Percentiles rank a stretch among this genome's conserved stretches.
Evolutionary conservation across 345 rosid species (phyloP).

Genomic region (Aegle marmelos): DNA sequence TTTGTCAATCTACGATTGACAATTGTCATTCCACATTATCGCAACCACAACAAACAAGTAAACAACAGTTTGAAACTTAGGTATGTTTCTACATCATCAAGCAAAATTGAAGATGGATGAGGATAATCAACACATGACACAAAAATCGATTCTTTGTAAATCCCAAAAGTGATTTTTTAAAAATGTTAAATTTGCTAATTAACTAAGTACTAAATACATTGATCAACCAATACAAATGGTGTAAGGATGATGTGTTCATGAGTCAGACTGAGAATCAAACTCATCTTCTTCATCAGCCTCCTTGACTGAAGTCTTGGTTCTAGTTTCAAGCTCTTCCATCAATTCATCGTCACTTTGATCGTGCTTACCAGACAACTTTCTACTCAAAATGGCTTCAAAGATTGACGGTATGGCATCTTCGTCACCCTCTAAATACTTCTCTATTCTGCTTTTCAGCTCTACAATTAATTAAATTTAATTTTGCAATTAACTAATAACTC

Average conservation of each 20-base stretch:
- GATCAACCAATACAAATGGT: not conserved
- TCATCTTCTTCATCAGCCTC: not conserved
- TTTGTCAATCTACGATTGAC: no score
- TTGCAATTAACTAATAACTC: no score
- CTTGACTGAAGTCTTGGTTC: not conserved
- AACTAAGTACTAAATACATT: not conserved
- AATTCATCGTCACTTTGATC: conserved; percentile 44
- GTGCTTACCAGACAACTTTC: conserved; percentile 63
- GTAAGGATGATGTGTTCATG: not conserved
- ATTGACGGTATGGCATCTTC: conserved; percentile 53
- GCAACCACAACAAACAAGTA: no score
- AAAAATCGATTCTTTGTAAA: no score
- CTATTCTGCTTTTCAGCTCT: conserved; percentile 61
- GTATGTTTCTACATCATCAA: no score
- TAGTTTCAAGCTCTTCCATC: not conserved
- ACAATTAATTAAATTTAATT: not conserved
- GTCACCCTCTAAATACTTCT: conserved; percentile 47
- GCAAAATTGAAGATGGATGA: no score
- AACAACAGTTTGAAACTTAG: no score
- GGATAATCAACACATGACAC: no score
- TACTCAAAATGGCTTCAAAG: conserved; percentile 55
- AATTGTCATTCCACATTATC: no score
- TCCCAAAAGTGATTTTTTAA: no score
- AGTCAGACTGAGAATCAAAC: conserved; percentile 10
- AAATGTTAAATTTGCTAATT: no score